A percentile compares a stretch with the other conserved stretches of the same genome.
Evolutionary conservation across 2,329 filamentous ascomycete genomes (phyloP).

Genomic region (Pseudocercospora ulei): DNA sequence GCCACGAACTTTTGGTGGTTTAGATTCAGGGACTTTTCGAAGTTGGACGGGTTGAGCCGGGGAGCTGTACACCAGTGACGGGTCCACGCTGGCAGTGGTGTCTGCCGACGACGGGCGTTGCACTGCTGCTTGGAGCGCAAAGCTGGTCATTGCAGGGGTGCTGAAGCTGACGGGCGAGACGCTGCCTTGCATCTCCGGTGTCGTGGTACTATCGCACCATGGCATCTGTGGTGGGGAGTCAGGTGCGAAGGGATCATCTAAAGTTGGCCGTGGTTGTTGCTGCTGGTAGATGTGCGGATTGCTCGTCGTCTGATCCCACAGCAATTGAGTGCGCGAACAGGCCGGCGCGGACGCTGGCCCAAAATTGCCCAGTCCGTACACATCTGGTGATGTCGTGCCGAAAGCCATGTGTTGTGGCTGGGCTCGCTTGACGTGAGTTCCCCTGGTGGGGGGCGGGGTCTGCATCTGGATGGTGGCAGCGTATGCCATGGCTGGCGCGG

Average conservation of each 20-base stretch:
- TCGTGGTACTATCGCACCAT: slow-evolving; percentile 16
- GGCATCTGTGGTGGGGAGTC: slow-evolving; percentile 15
- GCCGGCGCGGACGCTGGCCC: slow-evolving; percentile 49
- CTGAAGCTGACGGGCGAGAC: slow-evolving; percentile 25
- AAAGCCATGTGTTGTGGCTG: slow-evolving; percentile 37
- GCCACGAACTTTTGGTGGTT: slow-evolving; percentile 24
- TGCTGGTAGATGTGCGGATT: slow-evolving; percentile 20
- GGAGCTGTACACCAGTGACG: slow-evolving; percentile 39
- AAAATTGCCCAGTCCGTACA: slow-evolving; percentile 46
- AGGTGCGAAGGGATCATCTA: slow-evolving; percentile 31
- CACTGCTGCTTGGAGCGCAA: slow-evolving; percentile 24
- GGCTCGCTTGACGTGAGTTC: slow-evolving; percentile 44
- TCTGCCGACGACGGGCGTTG: slow-evolving; percentile 26
- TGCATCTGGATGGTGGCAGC: slow-evolving; percentile 46
- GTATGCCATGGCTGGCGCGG: slow-evolving; percentile 20
- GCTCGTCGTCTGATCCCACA: slow-evolving; percentile 31
- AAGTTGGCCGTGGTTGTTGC: slow-evolving; percentile 16
- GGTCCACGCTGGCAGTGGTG: slow-evolving; percentile 40
- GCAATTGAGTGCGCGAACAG: slow-evolving; percentile 46
- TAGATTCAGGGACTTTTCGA: neutral
- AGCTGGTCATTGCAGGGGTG: slow-evolving; percentile 31
- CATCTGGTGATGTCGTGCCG: slow-evolving; percentile 44
- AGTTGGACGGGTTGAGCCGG: slow-evolving; percentile 23
- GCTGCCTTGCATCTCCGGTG: slow-evolving; percentile 12
- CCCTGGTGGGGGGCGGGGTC: slow-evolving; percentile 53